Base-by-base conservation (phyloP, 192 early-diverging fungal species). In the Oehlia diaphana region DNA sequence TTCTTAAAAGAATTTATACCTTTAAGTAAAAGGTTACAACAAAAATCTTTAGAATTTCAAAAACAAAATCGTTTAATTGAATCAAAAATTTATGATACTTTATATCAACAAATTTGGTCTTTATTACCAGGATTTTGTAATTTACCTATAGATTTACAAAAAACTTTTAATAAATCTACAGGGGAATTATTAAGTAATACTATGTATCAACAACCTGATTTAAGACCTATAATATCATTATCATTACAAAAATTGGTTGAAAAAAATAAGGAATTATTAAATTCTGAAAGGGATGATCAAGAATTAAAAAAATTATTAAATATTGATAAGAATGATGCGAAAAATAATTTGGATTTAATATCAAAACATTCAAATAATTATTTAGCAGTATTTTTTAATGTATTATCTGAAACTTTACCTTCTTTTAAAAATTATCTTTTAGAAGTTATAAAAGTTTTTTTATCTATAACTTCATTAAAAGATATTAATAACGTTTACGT, bases 41-140 rank as follows among this genome's bases (percentile, higher is more conserved):
- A 86, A 26, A 93, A 91, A 82, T 87, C 91, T 37, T 87, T 87
- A 47, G 84, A 83, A 62, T 93, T 89, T 78, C 79, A 84, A 23
- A 75, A 83, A 26, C 79, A 91, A 79, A 89, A 87, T 71, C 82
- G 92, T 31, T 87, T 90, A 68, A 86, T 92, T 64, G 91, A 93
- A 85, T 90, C 96, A 64, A 97, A 98, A 83, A 89, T 99, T 50
- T 98, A 92, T 84, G 94, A 93, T 72, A 97, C 97, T 3, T 87
- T 99, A 37, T 89, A 88, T 44, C 86, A 92, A 42, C 98, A 99
- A 87, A 88, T 96, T 58, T 99, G 96, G 94, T 89, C 90, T 23
- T 86, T 98, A 50, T 86, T 96, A 31, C 93, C 93, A 28, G 93
- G 92, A 28, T 92, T 97, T 79, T 98, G 96, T 82, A 92, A 94